Evolutionary conservation across 371 early-diverging fungal species (phyloP).

Genomic region (Coelomomyces lativittatus): DNA sequence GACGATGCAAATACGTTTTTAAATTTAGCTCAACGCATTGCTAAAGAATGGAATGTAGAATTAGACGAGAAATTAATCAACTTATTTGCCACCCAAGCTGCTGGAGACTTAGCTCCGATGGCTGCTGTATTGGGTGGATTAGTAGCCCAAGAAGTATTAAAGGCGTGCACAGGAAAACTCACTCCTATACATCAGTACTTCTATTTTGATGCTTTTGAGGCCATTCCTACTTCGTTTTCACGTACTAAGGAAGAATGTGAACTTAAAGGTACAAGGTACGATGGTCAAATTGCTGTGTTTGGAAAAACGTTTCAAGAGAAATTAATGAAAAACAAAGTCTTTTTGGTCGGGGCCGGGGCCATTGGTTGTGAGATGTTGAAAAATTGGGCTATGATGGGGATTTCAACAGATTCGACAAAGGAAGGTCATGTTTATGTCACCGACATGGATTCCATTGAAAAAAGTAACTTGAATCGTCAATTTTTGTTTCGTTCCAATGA

Average conservation of each 20-base stretch:
- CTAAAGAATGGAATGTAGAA: slow-evolving; percentile 45
- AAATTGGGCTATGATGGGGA: slow-evolving; percentile 98
- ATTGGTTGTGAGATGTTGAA: slow-evolving; percentile 99
- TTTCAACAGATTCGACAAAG: slow-evolving; percentile 73
- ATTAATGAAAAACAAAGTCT: slow-evolving; percentile 70
- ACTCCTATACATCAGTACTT: slow-evolving; percentile 85
- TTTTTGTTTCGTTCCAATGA: slow-evolving; percentile 88
- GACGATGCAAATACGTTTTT: too few relatives aligned
- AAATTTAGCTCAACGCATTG: slow-evolving; percentile 36
- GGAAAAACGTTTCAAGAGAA: slow-evolving; percentile 76
- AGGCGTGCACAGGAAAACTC: slow-evolving; percentile 90
- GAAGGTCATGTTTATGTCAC: slow-evolving; percentile 77
- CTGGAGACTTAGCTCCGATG: slow-evolving; percentile 91
- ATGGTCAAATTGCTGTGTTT: slow-evolving; percentile 87
- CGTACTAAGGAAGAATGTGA: slow-evolving; percentile 54
- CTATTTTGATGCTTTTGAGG: slow-evolving; percentile 96
- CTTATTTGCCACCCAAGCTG: slow-evolving; percentile 66
- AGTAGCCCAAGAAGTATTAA: slow-evolving; percentile 97
- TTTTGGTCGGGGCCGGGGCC: slow-evolving; percentile 98
- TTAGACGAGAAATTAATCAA: slow-evolving; percentile 70
- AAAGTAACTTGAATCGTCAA: slow-evolving; percentile 93
- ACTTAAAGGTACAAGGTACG: slow-evolving; percentile 72
- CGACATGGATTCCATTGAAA: slow-evolving; percentile 99
- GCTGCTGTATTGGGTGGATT: slow-evolving; percentile 94
- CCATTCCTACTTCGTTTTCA: slow-evolving; percentile 49